Conservation (phyloP, 1,284 basidiomycete species). For the Marasmius tenuissimus region DNA sequence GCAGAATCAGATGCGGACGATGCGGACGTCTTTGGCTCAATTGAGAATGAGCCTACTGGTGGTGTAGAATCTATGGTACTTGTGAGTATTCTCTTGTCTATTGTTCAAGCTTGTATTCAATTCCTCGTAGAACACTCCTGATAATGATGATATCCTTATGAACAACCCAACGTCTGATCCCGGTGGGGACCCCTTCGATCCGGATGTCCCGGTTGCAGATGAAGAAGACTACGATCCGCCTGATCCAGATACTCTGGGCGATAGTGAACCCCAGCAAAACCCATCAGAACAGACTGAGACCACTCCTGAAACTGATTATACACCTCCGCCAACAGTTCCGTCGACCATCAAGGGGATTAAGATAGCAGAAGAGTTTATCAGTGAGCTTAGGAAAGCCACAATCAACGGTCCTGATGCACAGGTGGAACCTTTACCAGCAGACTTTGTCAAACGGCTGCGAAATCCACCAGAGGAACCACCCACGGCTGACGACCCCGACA, state of each 20-base stretch:
- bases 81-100: too few relatives aligned
- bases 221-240: not conserved
- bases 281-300: not conserved
- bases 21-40: too few relatives aligned
- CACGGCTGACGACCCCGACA: not conserved
- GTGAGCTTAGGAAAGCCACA: not conserved
- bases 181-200: too few relatives aligned
- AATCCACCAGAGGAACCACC: not conserved
- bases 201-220: too few relatives aligned
- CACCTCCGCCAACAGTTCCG: not conserved
- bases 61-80: too few relatives aligned
- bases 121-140: too few relatives aligned
- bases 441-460: not conserved
- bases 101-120: too few relatives aligned
- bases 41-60: too few relatives aligned
- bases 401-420: not conserved
- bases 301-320: not conserved
- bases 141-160: too few relatives aligned
- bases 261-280: not conserved
- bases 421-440: not conserved
- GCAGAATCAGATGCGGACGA: too few relatives aligned
- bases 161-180: too few relatives aligned
- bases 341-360: not conserved
- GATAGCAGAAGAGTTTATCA: not conserved
- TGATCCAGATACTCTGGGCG: not conserved